Conservation (phyloP, 257 asterid species). For the Ehretia macrophylla region DNA sequence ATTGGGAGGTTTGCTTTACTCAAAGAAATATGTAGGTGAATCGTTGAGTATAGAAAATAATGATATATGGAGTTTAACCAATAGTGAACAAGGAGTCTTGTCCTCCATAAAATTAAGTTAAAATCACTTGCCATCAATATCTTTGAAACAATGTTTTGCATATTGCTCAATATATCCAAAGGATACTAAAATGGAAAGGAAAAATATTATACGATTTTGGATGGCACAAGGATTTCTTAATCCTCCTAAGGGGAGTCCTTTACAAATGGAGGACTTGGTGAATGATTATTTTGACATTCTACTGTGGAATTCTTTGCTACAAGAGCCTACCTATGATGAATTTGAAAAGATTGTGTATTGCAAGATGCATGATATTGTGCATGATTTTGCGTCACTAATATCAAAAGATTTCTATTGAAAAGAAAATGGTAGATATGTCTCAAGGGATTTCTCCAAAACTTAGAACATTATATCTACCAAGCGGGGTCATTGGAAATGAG, state of each 20-base stretch:
- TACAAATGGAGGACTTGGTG: slow-evolving; percentile 7
- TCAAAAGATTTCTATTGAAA: neutral
- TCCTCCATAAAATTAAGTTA: slow-evolving; percentile 1
- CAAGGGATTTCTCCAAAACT: neutral
- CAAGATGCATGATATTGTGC: slow-evolving; percentile 11
- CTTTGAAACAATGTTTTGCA: slow-evolving; percentile 10
- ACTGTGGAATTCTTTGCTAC: neutral
- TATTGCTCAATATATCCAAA: slow-evolving; percentile 3
- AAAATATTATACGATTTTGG: slow-evolving; percentile 11
- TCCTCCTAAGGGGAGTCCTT: neutral
- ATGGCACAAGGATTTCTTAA: slow-evolving; percentile 14
- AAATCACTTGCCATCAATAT: slow-evolving; percentile 5
- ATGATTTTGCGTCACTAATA: slow-evolving; percentile 1
- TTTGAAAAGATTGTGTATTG: neutral
- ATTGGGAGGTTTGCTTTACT: no score
- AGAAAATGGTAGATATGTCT: neutral
- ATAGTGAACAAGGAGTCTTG: neutral
- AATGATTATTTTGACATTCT: neutral
- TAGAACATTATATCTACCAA: neutral
- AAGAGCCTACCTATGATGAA: neutral
- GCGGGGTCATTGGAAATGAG: neutral
- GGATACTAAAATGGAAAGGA: neutral
- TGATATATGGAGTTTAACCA: neutral
- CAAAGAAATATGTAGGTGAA: no score
- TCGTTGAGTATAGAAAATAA: no score